Base-by-base conservation (phyloP, 2,329 filamentous ascomycete species). In the Sporothrix mexicana region DNA sequence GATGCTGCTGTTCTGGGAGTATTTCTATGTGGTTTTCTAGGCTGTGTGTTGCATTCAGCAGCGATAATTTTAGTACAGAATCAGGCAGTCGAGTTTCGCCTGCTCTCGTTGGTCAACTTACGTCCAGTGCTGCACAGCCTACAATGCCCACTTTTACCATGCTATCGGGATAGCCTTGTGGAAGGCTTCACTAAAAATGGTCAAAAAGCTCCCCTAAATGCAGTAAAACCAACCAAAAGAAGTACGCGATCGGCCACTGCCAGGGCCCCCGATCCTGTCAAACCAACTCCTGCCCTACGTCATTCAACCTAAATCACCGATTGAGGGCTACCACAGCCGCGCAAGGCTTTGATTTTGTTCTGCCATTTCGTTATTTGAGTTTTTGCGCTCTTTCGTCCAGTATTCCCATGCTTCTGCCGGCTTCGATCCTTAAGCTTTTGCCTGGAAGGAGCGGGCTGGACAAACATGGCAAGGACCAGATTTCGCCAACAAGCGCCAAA, bases 51-150 rank as follows among this genome's bases (percentile, higher is more conserved):
- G 36, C 61, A 23, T 43, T 20, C 30, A 17, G 17, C 7, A 10
- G 17, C 10, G 61, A 66, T 66, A 66, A 66, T 66, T 47, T 66
- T 66, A 25, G 61, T 20, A n/a, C 12, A 36, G n/a, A 66, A 49
- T 59, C 64, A 67, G 64, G 64, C 64, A 51, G 45, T 51, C 64
- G 64, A 36, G 23, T 67, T 67, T 47, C 45, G 45, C 45, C 3
- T 23, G 23, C 23, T 51, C 9, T 67, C 47, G 64, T 67, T 67
- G 64, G 64, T 36, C 25, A 23, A 23, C 15, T 51, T 17, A 15
- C 62, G 43, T 36, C 30, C 30, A 36, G 30, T 36, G 30, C 30
- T 49, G 64, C 64, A 67, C 64, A 67, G 64, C 64, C 62, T 6
- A 30, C 62, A 49, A 43, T 43, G 20, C 62, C 64, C 64, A 51